Evolutionary conservation across 2,329 filamentous ascomycete species (phyloP).

Genomic region (Coniochaeta pulveracea): DNA sequence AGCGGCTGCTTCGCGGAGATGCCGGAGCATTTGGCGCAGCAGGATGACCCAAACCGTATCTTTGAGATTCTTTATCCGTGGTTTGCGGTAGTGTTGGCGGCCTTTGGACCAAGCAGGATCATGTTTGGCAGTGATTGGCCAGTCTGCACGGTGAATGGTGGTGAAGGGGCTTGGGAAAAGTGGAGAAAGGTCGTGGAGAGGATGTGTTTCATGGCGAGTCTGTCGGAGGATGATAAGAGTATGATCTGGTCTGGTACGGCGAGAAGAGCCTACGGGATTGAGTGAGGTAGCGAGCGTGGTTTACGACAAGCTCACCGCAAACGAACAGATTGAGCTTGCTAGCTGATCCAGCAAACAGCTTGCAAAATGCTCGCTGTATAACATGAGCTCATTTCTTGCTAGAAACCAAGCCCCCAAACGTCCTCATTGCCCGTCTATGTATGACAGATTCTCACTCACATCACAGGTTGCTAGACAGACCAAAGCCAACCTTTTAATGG

Average conservation of each 20-base stretch:
- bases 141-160: constrained; percentile 61
- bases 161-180: constrained; percentile 51
- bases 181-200: constrained; percentile 64
- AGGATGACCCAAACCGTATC: constrained; percentile 41
- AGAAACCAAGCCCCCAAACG: no score
- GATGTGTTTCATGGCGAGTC: constrained; percentile 50
- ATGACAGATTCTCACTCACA: no score
- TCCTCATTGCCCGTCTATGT: no score
- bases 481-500: no score
- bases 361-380: no score
- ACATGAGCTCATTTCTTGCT: no score
- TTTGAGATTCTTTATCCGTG: constrained; percentile 57
- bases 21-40: constrained; percentile 37
- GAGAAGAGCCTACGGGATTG: constrained; percentile 49
- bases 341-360: no score
- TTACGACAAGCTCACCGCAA: no score
- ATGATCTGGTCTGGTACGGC: constrained; percentile 67
- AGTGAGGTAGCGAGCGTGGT: neutral
- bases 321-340: no score
- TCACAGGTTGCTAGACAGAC: no score
- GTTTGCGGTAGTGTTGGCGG: constrained; percentile 59
- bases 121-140: constrained; percentile 97
- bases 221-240: constrained; percentile 49
- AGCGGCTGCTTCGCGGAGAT: constrained; percentile 79
- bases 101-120: constrained; percentile 60